Conservation (phyloP, 257 asterid genomes). For the Nicotiana knightiana region DNA sequence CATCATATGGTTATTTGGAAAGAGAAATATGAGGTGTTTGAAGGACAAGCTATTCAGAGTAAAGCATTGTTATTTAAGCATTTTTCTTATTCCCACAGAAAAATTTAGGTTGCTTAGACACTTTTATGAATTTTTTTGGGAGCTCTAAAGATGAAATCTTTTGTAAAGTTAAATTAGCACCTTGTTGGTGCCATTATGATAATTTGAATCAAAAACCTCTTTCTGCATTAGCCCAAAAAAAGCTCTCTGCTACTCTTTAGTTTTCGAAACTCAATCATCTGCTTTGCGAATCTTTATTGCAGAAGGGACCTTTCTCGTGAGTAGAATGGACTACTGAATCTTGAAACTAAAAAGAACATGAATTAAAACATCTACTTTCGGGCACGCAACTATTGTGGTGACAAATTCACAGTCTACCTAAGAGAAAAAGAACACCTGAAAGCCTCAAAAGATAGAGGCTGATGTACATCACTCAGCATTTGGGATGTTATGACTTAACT, state of each 20-base stretch:
- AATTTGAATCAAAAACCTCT: background rate
- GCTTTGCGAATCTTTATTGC: background rate
- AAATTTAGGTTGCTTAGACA: background rate
- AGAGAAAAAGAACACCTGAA: background rate
- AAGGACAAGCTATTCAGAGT: background rate
- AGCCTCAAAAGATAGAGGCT: background rate
- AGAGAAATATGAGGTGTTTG: background rate
- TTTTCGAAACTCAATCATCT: background rate
- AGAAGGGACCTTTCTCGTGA: background rate
- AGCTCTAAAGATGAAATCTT: background rate
- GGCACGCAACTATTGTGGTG: background rate
- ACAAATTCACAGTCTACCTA: background rate
- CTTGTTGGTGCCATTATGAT: background rate
- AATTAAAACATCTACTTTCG: background rate
- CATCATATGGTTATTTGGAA: background rate
- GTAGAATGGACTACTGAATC: background rate
- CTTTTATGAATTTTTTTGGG: background rate
- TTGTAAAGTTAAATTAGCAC: background rate
- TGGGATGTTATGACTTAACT: background rate
- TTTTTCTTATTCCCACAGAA: background rate
- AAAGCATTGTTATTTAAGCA: background rate
- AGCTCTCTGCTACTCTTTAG: background rate
- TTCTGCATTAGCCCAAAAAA: background rate
- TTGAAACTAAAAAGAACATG: background rate
- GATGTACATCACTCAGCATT: background rate